These are phyloP conservation scores for Coemansia sp. DNA, from an alignment of 192 early-diverging fungal species.

Conservation along the genomic window DNA sequence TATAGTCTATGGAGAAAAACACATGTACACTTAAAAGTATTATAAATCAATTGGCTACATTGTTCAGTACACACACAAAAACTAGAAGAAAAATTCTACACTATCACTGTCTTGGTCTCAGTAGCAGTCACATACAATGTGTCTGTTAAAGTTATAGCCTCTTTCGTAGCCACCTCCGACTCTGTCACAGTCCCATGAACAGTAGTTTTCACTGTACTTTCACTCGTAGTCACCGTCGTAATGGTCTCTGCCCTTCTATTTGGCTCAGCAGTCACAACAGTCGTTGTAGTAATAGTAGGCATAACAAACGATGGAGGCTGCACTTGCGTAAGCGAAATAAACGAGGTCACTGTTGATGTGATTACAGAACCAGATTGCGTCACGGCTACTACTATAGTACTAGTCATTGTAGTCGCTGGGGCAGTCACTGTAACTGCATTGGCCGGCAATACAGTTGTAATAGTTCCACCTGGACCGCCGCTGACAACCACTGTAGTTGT, in stretches of 20 bases:
- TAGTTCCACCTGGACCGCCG: not conserved
- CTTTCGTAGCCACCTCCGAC: not conserved
- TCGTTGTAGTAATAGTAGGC: not conserved
- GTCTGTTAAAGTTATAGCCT: slow-evolving; percentile 1
- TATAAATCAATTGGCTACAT: not conserved
- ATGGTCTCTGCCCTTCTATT: not conserved
- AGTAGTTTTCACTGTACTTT: not conserved
- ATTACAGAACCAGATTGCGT: not conserved
- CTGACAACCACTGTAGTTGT: not conserved
- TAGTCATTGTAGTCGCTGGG: not conserved
- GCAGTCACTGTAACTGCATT: not conserved
- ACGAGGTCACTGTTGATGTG: not conserved
- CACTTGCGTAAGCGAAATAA: not conserved
- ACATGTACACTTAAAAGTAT: not conserved
- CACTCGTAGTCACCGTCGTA: not conserved
- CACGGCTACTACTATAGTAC: not conserved
- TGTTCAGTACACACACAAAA: not conserved
- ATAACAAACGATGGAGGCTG: not conserved
- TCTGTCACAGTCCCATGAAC: not conserved
- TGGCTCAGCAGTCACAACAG: slow-evolving; percentile 7
- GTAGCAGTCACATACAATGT: slow-evolving; percentile 8
- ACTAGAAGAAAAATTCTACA: not conserved
- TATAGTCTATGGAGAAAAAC: too few relatives aligned
- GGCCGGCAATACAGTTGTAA: not conserved
- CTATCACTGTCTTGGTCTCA: slow-evolving; percentile 2